Base-by-base conservation (phyloP, 306 rosid species). In the Gleditsia sinensis region DNA sequence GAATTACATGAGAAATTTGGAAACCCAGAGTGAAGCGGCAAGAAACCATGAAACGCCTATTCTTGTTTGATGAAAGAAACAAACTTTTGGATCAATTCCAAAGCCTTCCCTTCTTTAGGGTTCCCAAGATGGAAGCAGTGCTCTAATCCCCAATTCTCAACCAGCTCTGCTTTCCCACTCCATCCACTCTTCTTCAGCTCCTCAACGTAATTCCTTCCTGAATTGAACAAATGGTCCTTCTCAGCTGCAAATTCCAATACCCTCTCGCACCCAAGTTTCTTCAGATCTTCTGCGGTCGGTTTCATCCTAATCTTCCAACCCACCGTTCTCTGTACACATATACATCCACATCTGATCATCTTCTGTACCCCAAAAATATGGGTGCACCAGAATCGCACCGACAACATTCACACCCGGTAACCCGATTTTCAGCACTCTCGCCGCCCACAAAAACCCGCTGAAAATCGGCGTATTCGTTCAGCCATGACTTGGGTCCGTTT, bases 131-230 rank as follows among this genome's bases (percentile, higher is more conserved):
- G 92, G 34, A 83, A 85, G 63, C 74, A 75, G 46, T 88, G 92
- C 0, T 7, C 72, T 57, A 66, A 78, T 46, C 67, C 88, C 39
- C 12, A 56, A 28, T 71, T 76, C 75, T 77, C 88, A 8, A 81
- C 87, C 16, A 79, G 51, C 69, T 85, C 88, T 24, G 45, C 79
- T 23, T 4, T 74, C 33, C 90, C 93, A 17, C 24, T 32, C 90
- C 93, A 86, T 24, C 84, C 88, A 49, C 93, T 83, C 6, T 73
- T 75, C 75, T 43, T 77, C 83, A 88, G 67, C 23, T 75, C 85
- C n/a, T 63, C 80, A 32, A 1, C 59, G 43, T 86, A 88, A 16
- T 56, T 37, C 42, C 19, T 34, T 24, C 86, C 90, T 5, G 36
- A 7, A 0, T 43, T 67, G n/a, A 33, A 67, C 84, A 88, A 21